These are phyloP conservation scores for Aspergillus nanangensis DNA, from an alignment of 495 filamentous ascomycete species.

Conservation along the genomic window DNA sequence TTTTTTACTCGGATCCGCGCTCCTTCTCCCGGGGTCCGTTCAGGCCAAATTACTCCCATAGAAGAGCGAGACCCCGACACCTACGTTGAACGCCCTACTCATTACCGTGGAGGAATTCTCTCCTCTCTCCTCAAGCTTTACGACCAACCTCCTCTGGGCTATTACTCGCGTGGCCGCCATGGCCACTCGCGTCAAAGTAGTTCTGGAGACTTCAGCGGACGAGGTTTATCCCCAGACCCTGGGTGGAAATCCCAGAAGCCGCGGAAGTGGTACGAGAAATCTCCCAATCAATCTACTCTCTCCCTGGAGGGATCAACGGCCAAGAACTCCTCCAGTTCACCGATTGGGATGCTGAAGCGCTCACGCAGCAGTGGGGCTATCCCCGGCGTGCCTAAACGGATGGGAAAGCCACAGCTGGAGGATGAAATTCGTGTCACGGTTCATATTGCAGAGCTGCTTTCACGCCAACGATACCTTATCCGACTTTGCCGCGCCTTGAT, in stretches of 20 bases:
- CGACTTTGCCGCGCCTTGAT: constrained; percentile 85
- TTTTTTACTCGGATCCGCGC: constrained; percentile 34
- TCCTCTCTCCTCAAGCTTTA: constrained; percentile 77
- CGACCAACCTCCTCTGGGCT: constrained; percentile 26
- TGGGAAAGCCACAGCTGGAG: constrained; percentile 41
- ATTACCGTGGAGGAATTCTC: constrained; percentile 74
- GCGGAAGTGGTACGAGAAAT: constrained; percentile 64
- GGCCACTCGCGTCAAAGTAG: constrained; percentile 32
- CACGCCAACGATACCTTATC: constrained; percentile 77
- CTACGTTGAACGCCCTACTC: constrained; percentile 62
- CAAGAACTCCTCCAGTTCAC: constrained; percentile 32
- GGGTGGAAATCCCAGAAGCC: constrained; percentile 34
- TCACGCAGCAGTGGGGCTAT: constrained; percentile 39
- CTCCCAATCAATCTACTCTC: constrained; percentile 40
- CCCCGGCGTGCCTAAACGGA: constrained; percentile 37
- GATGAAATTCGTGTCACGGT: constrained; percentile 81
- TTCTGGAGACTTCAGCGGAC: constrained; percentile 25
- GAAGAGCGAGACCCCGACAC: constrained; percentile 57
- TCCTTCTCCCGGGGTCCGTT: constrained; percentile 39
- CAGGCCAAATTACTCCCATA: constrained; percentile 56
- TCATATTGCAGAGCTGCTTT: constrained; percentile 80
- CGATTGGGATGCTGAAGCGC: constrained; percentile 40
- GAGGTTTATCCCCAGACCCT: constrained; percentile 31
- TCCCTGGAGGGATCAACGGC: constrained; percentile 46
- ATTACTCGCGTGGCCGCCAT: constrained; percentile 24